Evolutionary conservation across 257 asterid species (phyloP).

Genomic region (Echites panduratus): DNA sequence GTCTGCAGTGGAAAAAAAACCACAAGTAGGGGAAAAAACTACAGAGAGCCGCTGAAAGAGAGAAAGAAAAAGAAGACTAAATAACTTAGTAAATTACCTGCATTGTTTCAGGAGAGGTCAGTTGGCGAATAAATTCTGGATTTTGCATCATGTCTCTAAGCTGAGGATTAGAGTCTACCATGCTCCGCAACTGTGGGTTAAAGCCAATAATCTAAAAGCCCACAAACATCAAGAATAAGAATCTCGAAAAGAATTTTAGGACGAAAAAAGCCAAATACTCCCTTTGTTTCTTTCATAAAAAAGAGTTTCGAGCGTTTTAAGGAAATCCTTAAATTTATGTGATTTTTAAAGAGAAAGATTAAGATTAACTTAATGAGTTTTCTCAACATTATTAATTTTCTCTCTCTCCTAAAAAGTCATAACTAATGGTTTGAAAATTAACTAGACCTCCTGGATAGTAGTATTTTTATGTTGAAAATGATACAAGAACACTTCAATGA

Average conservation of each 20-base stretch:
- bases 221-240: conserved; percentile 9
- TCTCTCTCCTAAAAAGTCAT: too few species aligned
- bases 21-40: background rate
- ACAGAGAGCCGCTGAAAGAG: background rate
- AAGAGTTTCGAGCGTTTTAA: too few species aligned
- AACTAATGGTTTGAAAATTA: too few species aligned
- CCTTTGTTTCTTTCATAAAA: too few species aligned
- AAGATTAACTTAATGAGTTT: too few species aligned
- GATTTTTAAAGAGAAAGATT: too few species aligned
- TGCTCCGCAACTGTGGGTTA: conserved; percentile 37
- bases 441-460: background rate
- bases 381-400: too few species aligned
- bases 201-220: conserved; percentile 34
- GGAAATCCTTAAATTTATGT: too few species aligned
- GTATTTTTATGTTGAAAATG: background rate
- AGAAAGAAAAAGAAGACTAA: background rate
- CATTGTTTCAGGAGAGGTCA: conserved; percentile 45
- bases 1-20: background rate
- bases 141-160: conserved; percentile 52
- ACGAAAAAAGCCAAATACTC: background rate
- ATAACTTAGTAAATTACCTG: conserved; percentile 32
- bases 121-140: conserved; percentile 47
- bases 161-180: conserved; percentile 46
- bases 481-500: background rate
- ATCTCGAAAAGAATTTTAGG: background rate